Conservation (phyloP, 2,329 filamentous ascomycete species). For the Coniella vitis region DNA sequence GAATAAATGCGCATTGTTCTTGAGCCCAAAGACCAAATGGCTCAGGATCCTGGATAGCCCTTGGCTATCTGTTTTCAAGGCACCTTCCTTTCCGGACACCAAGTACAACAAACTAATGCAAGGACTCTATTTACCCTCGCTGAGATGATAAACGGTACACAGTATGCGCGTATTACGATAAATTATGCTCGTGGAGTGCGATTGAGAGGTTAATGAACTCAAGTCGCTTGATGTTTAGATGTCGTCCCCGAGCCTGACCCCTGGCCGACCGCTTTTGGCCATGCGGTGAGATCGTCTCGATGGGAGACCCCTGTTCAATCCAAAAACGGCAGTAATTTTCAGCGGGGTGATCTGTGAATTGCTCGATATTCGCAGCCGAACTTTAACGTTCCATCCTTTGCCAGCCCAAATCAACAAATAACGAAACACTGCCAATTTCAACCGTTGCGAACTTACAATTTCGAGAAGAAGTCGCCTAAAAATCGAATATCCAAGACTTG, state of each 20-base stretch:
- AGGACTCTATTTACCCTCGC: too few species aligned
- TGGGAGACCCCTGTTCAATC: background rate
- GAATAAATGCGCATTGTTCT: too few species aligned
- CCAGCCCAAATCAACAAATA: background rate
- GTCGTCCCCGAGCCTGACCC: background rate
- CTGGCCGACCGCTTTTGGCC: background rate
- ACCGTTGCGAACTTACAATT: background rate
- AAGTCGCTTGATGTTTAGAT: background rate
- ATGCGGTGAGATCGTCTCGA: background rate
- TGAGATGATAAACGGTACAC: too few species aligned
- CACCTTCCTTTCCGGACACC: too few species aligned
- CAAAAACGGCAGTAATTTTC: slow-evolving; percentile 3
- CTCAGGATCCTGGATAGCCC: too few species aligned
- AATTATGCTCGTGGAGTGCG: too few species aligned
- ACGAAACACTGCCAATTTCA: background rate
- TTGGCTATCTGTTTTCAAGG: too few species aligned
- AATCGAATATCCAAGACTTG: background rate
- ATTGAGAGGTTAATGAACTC: too few species aligned
- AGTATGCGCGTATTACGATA: too few species aligned
- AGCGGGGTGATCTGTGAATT: slow-evolving; percentile 1
- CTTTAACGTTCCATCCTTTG: background rate
- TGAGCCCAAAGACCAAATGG: too few species aligned
- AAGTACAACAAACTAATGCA: too few species aligned
- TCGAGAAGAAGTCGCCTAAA: too few species aligned
- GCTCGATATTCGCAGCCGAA: background rate